Conservation (phyloP, 495 filamentous ascomycete genomes). For the Usnea hakonensis region DNA sequence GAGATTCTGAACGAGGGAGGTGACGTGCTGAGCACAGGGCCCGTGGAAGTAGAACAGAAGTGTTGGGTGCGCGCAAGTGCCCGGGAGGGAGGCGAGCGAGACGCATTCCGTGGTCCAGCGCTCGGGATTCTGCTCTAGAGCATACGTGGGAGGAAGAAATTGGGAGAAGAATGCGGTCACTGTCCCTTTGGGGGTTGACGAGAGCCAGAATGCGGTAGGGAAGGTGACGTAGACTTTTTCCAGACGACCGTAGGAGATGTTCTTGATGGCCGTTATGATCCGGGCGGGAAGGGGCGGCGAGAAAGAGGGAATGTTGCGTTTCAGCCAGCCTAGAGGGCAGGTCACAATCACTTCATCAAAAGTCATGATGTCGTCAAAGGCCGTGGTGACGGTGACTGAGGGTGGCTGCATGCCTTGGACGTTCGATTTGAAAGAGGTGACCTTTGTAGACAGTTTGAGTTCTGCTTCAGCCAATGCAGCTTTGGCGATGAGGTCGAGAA, state of each 20-base stretch:
- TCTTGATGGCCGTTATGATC: slow-evolving; percentile 62
- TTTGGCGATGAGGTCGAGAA: slow-evolving; percentile 60
- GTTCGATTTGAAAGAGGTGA: slow-evolving; percentile 38
- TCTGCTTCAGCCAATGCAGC: slow-evolving; percentile 54
- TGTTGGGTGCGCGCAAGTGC: slow-evolving; percentile 62
- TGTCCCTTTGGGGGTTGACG: slow-evolving; percentile 8
- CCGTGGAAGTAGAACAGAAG: slow-evolving; percentile 91
- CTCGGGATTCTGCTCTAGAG: slow-evolving; percentile 49
- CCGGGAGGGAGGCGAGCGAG: slow-evolving; percentile 63
- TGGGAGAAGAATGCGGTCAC: slow-evolving; percentile 47
- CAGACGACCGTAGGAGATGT: slow-evolving; percentile 76
- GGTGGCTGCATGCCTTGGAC: slow-evolving; percentile 25
- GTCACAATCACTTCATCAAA: slow-evolving; percentile 89
- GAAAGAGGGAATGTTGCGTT: slow-evolving; percentile 65
- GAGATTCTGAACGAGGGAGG: slow-evolving; percentile 33
- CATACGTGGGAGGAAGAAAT: slow-evolving; percentile 59
- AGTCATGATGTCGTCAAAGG: slow-evolving; percentile 40
- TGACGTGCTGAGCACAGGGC: slow-evolving; percentile 44
- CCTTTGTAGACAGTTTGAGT: slow-evolving; percentile 51
- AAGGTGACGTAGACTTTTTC: slow-evolving; percentile 94
- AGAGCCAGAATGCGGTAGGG: slow-evolving; percentile 59
- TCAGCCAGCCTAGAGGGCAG: slow-evolving; percentile 81
- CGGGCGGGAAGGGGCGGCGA: slow-evolving; percentile 57
- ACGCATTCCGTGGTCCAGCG: slow-evolving; percentile 70
- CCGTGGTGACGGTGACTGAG: slow-evolving; percentile 47